Evolutionary conservation across 2,329 filamentous ascomycete species (phyloP), one percentile per base, ranked within the genome.

Genomic region (Fusarium sulawesiense): DNA sequence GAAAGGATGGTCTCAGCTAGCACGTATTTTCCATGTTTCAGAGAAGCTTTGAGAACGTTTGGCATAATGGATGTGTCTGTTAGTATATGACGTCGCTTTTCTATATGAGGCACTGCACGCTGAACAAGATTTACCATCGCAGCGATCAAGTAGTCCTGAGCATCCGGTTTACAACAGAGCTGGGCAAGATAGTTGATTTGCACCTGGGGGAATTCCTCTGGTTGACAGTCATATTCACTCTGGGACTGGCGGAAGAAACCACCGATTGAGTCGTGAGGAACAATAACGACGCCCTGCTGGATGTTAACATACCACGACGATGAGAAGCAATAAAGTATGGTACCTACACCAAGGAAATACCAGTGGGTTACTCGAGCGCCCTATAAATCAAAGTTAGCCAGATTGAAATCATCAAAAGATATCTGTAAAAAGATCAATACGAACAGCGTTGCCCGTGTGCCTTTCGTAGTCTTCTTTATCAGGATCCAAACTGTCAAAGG

Each of bases 361-460:
- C 70, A 72, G 18, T 76, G 74, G 6, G 61, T 75, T 16, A 69
- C 73, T 6, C 21, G 55, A 18, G 71, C 67, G 1, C 71, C 75
- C 72, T 75, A 5, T 1, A 37, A 16, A n/a, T 6, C 5, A 10
- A 13, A 20, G 32, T 64, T 21, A 58, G 18, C 7, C 11, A 14
- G 18, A 27, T n/a, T 29, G 25, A 29, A 27, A 13, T n/a, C 27
- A 46, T 29, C 10, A 12, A 29, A n/a, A 42, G 12, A 30, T 2
- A 25, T 7, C 34, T n/a, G 27, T 16, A 11, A 14, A 21, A 23
- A 30, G n/a, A 16, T 16, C 12, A 23, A n/a, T 30, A 55, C 67
- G 27, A 30, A 79, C 78, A 32, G 10, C 72, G 46, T 77, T 77
- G 1, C 77, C 76, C 67, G 69, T 75, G 23, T 67, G 78, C 9